Evolutionary conservation across 129 eudicot genomes (phyloP).

Genomic region (Ambrosia trifida): DNA sequence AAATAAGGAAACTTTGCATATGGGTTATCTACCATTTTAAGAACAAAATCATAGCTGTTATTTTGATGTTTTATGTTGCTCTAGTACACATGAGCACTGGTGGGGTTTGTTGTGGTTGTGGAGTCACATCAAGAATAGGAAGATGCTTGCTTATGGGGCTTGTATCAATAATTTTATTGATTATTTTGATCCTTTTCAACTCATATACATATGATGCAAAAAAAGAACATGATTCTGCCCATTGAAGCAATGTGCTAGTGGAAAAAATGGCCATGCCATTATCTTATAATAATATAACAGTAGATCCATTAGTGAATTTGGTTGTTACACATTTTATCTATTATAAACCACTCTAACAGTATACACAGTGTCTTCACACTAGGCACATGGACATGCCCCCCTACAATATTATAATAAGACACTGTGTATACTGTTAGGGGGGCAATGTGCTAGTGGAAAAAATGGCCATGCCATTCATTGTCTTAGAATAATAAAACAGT

Average conservation of each 20-base stretch:
- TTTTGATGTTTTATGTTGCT: constrained; percentile 23
- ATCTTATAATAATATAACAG: constrained; percentile 7
- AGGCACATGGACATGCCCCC: no score
- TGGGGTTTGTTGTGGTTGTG: constrained; percentile 33
- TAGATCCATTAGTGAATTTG: constrained; percentile 14
- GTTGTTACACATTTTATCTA: no score
- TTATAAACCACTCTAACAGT: no score
- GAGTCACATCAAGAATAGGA: constrained; percentile 35
- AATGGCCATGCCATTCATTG: no score
- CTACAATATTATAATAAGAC: no score
- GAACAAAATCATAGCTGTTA: constrained; percentile 6
- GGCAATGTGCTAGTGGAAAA: no score
- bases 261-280: constrained; percentile 1
- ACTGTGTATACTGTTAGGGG: no score
- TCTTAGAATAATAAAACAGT: no score
- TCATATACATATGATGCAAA: not conserved
- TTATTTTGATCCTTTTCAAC: not conserved
- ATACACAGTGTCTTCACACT: no score
- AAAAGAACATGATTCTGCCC: not conserved
- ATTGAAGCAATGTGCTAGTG: not conserved
- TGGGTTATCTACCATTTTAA: not conserved
- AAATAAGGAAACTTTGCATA: constrained; percentile 23
- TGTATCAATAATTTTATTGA: constrained; percentile 12
- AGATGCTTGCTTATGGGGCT: constrained; percentile 12
- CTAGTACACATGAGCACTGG: constrained; percentile 16